Conservation (phyloP, 176 grass and related monocot genomes). For the Aegilops tauschii region DNA sequence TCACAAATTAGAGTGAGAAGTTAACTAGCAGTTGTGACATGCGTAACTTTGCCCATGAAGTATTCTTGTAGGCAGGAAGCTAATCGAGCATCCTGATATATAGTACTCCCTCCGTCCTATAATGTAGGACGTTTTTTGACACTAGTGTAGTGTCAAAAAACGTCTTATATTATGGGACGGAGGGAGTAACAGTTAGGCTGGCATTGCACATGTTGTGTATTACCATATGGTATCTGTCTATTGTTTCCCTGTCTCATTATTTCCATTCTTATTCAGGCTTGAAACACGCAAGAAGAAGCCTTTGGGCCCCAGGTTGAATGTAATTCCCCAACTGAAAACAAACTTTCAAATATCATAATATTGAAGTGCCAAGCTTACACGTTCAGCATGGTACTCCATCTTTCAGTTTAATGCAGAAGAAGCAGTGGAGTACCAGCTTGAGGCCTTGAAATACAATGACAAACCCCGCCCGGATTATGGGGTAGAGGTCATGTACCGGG, state of each 20-base stretch:
- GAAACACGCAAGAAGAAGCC: constrained; percentile 69
- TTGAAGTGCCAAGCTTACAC: not conserved
- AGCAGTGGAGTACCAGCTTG: constrained; percentile 77
- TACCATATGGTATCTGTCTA: not conserved
- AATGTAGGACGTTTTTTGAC: no score
- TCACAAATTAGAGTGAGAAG: constrained; percentile 8
- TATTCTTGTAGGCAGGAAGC: constrained; percentile 8
- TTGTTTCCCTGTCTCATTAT: constrained; percentile 13
- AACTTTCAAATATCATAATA: not conserved
- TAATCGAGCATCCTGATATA: not conserved
- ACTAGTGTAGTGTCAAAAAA: no score
- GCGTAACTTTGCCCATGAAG: constrained; percentile 6
- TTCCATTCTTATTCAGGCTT: constrained; percentile 51
- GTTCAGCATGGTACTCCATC: constrained; percentile 16
- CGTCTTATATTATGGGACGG: no score
- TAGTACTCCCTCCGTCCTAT: no score
- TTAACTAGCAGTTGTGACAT: not conserved
- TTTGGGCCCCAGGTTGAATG: constrained; percentile 76
- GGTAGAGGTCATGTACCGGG: constrained; percentile 98
- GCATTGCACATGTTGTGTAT: not conserved
- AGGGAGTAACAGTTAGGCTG: not conserved
- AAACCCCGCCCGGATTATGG: constrained; percentile 81
- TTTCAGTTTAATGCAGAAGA: constrained; percentile 95
- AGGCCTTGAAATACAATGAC: constrained; percentile 91
- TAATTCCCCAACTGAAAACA: constrained; percentile 49